phyloP scores from a whole-genome alignment of 148 eudicot genomes.

The Diospyros lotus region DNA sequence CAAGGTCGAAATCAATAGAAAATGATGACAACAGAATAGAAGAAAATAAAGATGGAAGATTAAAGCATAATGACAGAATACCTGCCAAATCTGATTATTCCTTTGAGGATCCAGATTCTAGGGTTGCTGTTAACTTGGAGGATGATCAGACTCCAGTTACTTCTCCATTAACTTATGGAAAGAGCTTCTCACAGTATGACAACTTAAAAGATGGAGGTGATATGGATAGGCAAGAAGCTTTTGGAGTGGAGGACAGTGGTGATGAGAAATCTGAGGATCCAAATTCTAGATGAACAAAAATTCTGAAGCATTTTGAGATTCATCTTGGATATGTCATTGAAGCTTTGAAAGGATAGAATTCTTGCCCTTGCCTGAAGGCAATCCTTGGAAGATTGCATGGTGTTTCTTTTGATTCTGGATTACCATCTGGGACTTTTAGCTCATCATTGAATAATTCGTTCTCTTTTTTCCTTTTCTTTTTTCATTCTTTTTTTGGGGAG shows the following conservation, averaged over 20 bases:
- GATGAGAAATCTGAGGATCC: slow-evolving; percentile 22
- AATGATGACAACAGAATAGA: slow-evolving; percentile 22
- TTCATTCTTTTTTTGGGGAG: neutral
- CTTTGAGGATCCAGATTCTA: slow-evolving; percentile 17
- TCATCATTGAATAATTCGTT: slow-evolving; percentile 33
- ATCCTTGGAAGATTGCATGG: slow-evolving; percentile 26
- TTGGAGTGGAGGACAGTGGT: slow-evolving; percentile 24
- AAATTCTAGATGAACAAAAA: slow-evolving; percentile 14
- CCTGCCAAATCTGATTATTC: slow-evolving; percentile 32
- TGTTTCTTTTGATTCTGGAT: slow-evolving; percentile 24
- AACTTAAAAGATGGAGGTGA: slow-evolving; percentile 24
- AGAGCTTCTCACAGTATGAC: slow-evolving; percentile 10
- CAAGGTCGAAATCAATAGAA: slow-evolving; percentile 55
- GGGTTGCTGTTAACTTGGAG: slow-evolving; percentile 4
- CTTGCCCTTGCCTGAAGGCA: slow-evolving; percentile 15
- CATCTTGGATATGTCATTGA: neutral
- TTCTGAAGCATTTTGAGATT: neutral
- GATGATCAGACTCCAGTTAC: slow-evolving; percentile 25
- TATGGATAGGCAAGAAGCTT: slow-evolving; percentile 15
- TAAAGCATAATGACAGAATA: slow-evolving; percentile 25
- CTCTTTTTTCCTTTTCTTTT: slow-evolving; percentile 10
- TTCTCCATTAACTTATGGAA: slow-evolving; percentile 13
- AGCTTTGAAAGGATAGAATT: slow-evolving; percentile 5
- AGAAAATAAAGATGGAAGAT: slow-evolving; percentile 25
- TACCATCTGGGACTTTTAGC: slow-evolving; percentile 26